Evolutionary conservation across 2,329 filamentous ascomycete genomes (phyloP).

Genomic region (Curvularia spicifera): DNA sequence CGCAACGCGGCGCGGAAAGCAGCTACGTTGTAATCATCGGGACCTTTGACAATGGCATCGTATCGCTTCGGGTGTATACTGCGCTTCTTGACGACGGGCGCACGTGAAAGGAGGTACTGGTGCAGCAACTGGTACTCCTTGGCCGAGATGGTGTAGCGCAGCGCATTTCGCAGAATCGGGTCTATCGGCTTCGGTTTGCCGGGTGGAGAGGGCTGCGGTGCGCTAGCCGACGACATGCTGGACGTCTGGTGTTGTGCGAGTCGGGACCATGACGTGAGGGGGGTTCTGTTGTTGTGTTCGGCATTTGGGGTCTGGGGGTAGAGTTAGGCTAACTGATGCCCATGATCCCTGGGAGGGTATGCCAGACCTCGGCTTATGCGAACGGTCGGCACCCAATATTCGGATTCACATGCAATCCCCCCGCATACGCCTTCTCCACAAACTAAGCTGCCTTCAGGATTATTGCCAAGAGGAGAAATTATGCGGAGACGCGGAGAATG

Average conservation of each 20-base stretch:
- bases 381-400: neutral
- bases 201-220: conserved; percentile 36
- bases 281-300: conserved; percentile 8
- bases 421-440: neutral
- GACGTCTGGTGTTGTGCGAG: conserved; percentile 16
- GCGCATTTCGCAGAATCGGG: conserved; percentile 80
- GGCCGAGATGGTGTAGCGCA: conserved; percentile 83
- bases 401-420: conserved; percentile 13
- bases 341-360: conserved; percentile 8
- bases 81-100: conserved; percentile 64
- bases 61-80: conserved; percentile 59
- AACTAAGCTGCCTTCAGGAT: neutral
- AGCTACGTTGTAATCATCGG: conserved; percentile 57
- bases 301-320: conserved; percentile 20
- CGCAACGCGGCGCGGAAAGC: conserved; percentile 56
- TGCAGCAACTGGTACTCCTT: conserved; percentile 87
- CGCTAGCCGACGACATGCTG: conserved; percentile 44
- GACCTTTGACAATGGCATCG: conserved; percentile 57
- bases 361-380: conserved; percentile 16
- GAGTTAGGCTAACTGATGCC: conserved; percentile 14
- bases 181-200: conserved; percentile 56
- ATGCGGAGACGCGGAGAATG: neutral
- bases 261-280: conserved; percentile 27
- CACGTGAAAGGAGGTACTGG: conserved; percentile 79
- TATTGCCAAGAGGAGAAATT: neutral